Evolutionary conservation across 208 protist genomes (phyloP).

Genomic region (Crithidia thermophila): DNA sequence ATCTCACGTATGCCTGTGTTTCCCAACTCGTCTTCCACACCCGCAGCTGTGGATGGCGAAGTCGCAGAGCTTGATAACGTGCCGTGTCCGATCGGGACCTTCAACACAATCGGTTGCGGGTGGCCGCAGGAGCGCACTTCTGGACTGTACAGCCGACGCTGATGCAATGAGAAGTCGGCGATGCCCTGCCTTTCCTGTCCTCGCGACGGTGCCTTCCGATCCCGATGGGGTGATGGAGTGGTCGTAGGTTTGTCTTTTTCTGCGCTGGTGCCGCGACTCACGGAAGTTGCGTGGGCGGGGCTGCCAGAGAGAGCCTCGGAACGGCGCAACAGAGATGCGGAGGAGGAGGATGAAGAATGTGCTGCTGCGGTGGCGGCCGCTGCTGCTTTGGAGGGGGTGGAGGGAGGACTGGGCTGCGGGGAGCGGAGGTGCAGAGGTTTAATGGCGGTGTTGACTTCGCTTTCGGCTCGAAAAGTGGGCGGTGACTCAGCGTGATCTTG

Average conservation of each 20-base stretch:
- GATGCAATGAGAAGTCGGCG: not conserved
- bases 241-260: not conserved
- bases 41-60: no score
- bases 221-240: not conserved
- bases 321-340: conserved; percentile 8
- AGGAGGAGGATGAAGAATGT: not conserved
- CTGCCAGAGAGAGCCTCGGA: conserved; percentile 1
- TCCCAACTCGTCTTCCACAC: no score
- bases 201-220: not conserved
- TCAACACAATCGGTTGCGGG: conserved; percentile 15
- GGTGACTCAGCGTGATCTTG: conserved; percentile 7
- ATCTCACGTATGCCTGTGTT: no score
- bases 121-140: conserved; percentile 27
- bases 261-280: not conserved
- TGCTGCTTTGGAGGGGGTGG: not conserved
- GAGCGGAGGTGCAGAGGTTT: conserved; percentile 21
- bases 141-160: conserved; percentile 18
- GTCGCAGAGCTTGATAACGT: not conserved
- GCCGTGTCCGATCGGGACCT: conserved; percentile 4
- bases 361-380: not conserved
- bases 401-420: conserved; percentile 4
- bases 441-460: conserved; percentile 5
- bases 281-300: not conserved
- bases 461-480: conserved; percentile 13
- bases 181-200: not conserved